Evolutionary conservation across 2,329 filamentous ascomycete species (phyloP).

Genomic region (Amesomyces nigricolor): DNA sequence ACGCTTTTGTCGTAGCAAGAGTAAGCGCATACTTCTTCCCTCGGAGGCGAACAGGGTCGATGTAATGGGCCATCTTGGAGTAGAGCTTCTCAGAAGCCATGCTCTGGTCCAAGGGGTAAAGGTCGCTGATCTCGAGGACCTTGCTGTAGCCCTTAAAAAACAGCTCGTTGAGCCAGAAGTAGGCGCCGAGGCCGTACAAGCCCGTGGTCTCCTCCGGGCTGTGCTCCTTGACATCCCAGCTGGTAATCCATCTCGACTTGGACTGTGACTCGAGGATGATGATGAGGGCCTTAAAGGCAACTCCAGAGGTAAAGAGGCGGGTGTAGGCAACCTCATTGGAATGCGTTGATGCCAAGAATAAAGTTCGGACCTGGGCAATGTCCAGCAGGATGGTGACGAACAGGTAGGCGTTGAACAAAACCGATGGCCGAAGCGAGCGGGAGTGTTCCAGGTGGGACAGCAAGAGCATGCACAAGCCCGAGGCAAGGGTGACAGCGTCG

Average conservation of each 20-base stretch:
- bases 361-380: conserved; percentile 36
- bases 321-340: conserved; percentile 25
- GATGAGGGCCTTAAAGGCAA: conserved; percentile 35
- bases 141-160: conserved; percentile 31
- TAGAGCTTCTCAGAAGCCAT: conserved; percentile 24
- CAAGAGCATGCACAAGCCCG: conserved; percentile 29
- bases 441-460: conserved; percentile 32
- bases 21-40: conserved; percentile 28
- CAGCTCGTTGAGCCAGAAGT: conserved; percentile 31
- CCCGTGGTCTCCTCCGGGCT: conserved; percentile 34
- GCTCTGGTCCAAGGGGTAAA: conserved; percentile 28
- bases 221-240: conserved; percentile 35
- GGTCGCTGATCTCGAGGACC: conserved; percentile 30
- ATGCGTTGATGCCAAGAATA: conserved; percentile 32
- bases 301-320: conserved; percentile 32
- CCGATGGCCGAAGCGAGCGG: conserved; percentile 36
- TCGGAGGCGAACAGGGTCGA: conserved; percentile 15
- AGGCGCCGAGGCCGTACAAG: conserved; percentile 29
- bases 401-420: conserved; percentile 38
- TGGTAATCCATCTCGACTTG: conserved; percentile 35
- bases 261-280: conserved; percentile 35
- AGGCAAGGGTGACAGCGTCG: conserved; percentile 23
- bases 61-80: conserved; percentile 2
- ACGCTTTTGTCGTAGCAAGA: conserved; percentile 28
- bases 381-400: conserved; percentile 41